Evolutionary conservation across 2,329 filamentous ascomycete genomes (phyloP).

Genomic region (Trichothecium roseum): DNA sequence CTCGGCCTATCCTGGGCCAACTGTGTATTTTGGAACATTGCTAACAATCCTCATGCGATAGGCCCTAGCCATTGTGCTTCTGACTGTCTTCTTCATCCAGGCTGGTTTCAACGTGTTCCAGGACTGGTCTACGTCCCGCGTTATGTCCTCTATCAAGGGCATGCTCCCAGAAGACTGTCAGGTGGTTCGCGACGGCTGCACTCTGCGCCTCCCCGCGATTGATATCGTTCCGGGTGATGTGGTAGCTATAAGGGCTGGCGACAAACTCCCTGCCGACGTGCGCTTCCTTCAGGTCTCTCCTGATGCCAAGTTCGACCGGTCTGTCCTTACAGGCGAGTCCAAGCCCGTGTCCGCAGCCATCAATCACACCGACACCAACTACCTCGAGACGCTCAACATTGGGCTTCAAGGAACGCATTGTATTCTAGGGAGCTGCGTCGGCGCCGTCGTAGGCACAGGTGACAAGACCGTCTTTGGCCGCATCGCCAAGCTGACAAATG

Average conservation of each 20-base stretch:
- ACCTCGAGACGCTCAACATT: constrained; percentile 67
- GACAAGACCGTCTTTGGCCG: constrained; percentile 66
- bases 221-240: constrained; percentile 66
- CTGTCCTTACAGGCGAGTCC: constrained; percentile 62
- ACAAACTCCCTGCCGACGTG: constrained; percentile 65
- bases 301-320: constrained; percentile 63
- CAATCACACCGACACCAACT: constrained; percentile 60
- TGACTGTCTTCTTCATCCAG: constrained; percentile 59
- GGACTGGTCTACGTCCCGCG: constrained; percentile 66
- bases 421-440: constrained; percentile 55
- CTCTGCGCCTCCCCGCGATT: constrained; percentile 32
- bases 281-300: constrained; percentile 58
- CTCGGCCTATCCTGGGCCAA: no score
- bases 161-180: constrained; percentile 70
- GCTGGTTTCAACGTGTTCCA: constrained; percentile 61
- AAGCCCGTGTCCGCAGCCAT: constrained; percentile 52
- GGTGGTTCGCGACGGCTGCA: constrained; percentile 46
- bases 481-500: constrained; percentile 61
- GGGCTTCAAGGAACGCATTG: constrained; percentile 74
- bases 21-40: no score
- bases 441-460: constrained; percentile 61
- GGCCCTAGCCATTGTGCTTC: constrained; percentile 62
- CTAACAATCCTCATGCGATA: constrained; percentile 3
- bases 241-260: constrained; percentile 56
- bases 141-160: constrained; percentile 70